Conservation (phyloP, 2,329 filamentous ascomycete species). For the Westerdykella ornata region DNA sequence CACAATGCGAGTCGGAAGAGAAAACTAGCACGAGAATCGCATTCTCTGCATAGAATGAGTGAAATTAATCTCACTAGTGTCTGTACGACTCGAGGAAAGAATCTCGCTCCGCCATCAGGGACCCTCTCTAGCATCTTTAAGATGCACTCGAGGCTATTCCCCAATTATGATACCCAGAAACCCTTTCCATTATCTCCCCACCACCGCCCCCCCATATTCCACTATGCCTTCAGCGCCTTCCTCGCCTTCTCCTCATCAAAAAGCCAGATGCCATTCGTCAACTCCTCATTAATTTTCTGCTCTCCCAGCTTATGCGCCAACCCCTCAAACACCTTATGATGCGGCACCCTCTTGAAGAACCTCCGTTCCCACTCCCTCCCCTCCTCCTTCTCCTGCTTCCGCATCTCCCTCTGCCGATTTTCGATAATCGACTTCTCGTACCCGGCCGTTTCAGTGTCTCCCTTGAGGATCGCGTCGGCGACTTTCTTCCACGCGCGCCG, state of each 20-base stretch:
- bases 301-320: constrained; percentile 42
- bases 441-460: constrained; percentile 76
- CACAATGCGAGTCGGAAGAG: no score
- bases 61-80: no score
- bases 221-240: constrained; percentile 10
- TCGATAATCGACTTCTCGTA: constrained; percentile 84
- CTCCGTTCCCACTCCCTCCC: constrained; percentile 71
- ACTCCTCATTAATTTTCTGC: constrained; percentile 50
- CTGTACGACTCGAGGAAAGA: no score
- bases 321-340: constrained; percentile 42
- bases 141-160: no score
- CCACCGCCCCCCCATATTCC: no score
- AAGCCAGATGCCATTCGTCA: constrained; percentile 65
- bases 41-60: no score
- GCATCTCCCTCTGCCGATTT: constrained; percentile 71
- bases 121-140: no score
- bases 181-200: no score
- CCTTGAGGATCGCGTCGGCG: constrained; percentile 67
- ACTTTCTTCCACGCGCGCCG: constrained; percentile 84
- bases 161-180: no score
- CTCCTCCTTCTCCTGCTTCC: constrained; percentile 68
- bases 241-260: constrained; percentile 53
- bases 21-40: no score
- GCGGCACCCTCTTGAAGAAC: constrained; percentile 59
- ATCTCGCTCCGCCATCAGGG: no score